Base-by-base conservation (phyloP, 1,284 basidiomycete species). In the Puccinia horiana region DNA sequence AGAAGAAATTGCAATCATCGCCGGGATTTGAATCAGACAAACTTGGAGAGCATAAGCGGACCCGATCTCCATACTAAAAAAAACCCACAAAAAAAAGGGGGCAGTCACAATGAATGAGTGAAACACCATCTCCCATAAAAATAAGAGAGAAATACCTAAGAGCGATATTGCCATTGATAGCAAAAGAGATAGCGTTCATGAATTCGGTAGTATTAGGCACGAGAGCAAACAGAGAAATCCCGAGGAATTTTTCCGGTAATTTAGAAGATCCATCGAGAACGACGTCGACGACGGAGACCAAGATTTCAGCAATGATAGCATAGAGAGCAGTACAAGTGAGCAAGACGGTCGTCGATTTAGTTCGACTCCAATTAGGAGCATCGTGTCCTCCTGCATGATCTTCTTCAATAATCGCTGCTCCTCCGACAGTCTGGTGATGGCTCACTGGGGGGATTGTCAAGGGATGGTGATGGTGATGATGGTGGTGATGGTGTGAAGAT, bases 181-280 rank as follows among this genome's bases (percentile, higher is more conserved):
- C 96, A 86, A 99, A 99, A n/a, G 95, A 96, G 86, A 99, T 97
- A 80, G 97, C 97, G 87, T 99, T 99, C 96, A 99, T 98, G 87
- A 99, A 99, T 88, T 99, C 97, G 29, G 97, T 99, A 23, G 96
- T 98, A 87, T 99, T 99, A 14, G 97, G 97, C 0, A 99, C 96
- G 47, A 99, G 90, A 1, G 97, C 96, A 85, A 99, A 99, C 12
- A 99, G 90, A 0, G 96, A 98, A 82, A 99, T 90, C 67, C 97
- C 97, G 44, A 99, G 90, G 89, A 99, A 96, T 87, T 99, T 99
- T 87, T 99, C 96, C 83, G 97, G 94, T 54, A 99, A 93, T 0
- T 94, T 94, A 0, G 94, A 95, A 3, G 29, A 32, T 12, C 49
- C 49, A 83, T 94, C 89, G 32, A 99, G 89, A 1, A 99, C 92